phyloP scores from a whole-genome alignment of 1,284 basidiomycete genomes.

The Sanghuangporus sanghuang region DNA sequence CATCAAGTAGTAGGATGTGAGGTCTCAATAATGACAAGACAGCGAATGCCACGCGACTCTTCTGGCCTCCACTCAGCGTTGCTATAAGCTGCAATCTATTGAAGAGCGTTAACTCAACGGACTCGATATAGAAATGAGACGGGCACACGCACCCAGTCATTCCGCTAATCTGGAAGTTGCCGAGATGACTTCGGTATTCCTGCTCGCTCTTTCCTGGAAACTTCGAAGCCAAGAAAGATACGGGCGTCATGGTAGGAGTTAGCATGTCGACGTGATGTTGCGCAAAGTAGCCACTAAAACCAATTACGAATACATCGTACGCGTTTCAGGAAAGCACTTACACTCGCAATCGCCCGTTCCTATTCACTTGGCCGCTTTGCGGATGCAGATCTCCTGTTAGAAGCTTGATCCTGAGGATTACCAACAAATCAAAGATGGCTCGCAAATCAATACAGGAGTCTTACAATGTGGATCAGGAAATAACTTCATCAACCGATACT shows the following conservation, averaged over 20 bases:
- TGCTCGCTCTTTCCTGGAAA: conserved; percentile 96
- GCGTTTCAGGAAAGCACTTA: conserved; percentile 31
- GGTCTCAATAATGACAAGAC: conserved; percentile 85
- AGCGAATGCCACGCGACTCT: conserved; percentile 94
- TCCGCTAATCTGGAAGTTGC: conserved; percentile 98
- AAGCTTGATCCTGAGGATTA: conserved; percentile 66
- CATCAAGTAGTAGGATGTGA: conserved; percentile 86
- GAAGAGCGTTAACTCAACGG: neutral
- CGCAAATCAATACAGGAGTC: neutral
- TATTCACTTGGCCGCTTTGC: conserved; percentile 75
- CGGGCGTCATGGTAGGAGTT: conserved; percentile 79
- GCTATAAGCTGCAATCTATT: conserved; percentile 70
- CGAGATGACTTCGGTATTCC: conserved; percentile 92
- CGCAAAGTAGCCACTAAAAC: conserved; percentile 82
- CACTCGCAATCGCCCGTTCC: conserved; percentile 90
- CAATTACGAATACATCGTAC: conserved; percentile 23
- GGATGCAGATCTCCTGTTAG: conserved; percentile 89
- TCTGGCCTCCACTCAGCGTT: conserved; percentile 94
- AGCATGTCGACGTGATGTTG: conserved; percentile 98
- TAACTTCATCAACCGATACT: neutral
- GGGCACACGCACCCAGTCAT: conserved; percentile 69
- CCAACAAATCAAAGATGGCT: neutral
- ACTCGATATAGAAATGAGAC: conserved; percentile 9
- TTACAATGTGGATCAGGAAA: conserved; percentile 13
- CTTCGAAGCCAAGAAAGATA: conserved; percentile 86